Percentiles rank a stretch among this genome's conserved stretches.
These are phyloP conservation scores for Penicillium samsonianum DNA, from an alignment of 495 filamentous ascomycete genomes.

Conservation along the genomic window DNA sequence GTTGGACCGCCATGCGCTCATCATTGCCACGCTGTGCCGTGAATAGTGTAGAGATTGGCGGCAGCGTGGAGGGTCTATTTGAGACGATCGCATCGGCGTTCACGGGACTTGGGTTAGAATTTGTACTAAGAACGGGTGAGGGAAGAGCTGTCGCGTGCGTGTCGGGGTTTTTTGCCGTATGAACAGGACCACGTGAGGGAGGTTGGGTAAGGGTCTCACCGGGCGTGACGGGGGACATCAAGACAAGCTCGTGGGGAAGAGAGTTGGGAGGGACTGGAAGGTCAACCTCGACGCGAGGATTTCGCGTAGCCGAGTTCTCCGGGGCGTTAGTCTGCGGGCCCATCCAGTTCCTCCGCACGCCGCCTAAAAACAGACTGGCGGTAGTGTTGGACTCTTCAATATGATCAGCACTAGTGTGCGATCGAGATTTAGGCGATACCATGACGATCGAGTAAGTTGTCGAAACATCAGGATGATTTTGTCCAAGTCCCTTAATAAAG, in stretches of 20 bases:
- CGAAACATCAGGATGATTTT: neutral
- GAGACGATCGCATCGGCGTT: constrained; percentile 29
- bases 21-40: neutral
- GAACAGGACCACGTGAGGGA: constrained; percentile 1
- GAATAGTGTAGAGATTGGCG: neutral
- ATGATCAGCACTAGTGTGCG: constrained; percentile 14
- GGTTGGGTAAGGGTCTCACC: constrained; percentile 13
- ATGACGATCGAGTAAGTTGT: constrained; percentile 2
- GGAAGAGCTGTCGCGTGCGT: constrained; percentile 15
- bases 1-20: constrained; percentile 4
- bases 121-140: constrained; percentile 23
- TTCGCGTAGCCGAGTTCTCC: constrained; percentile 1
- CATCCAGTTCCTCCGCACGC: constrained; percentile 71
- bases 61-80: constrained; percentile 50
- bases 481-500: neutral
- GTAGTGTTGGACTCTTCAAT: constrained; percentile 70
- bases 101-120: constrained; percentile 20
- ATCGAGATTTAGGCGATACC: constrained; percentile 9
- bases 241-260: constrained; percentile 6
- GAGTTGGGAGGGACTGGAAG: neutral
- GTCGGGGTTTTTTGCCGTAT: constrained; percentile 6
- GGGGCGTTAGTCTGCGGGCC: neutral
- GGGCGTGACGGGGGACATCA: constrained; percentile 33
- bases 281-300: constrained; percentile 1
- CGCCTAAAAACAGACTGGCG: constrained; percentile 63